Evolutionary conservation across 2,329 filamentous ascomycete species (phyloP).

Genomic region (Delphinella strobiligena): DNA sequence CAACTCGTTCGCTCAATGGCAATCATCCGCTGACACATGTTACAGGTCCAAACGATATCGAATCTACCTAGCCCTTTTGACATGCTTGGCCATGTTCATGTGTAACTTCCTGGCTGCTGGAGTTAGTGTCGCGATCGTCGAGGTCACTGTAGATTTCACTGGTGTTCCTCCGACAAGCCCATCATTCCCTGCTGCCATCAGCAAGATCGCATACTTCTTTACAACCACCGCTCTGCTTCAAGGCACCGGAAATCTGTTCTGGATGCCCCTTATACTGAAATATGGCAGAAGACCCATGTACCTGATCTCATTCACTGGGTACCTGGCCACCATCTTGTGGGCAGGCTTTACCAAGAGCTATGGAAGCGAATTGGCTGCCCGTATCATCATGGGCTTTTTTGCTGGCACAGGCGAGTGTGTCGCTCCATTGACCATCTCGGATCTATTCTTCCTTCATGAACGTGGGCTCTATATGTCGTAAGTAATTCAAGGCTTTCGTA

Average conservation of each 20-base stretch:
- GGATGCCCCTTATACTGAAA: conserved; percentile 27
- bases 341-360: conserved; percentile 13
- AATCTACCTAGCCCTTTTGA: conserved; percentile 37
- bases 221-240: conserved; percentile 39
- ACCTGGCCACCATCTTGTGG: conserved; percentile 14
- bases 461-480: conserved; percentile 40
- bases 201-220: conserved; percentile 41
- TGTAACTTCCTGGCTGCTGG: conserved; percentile 47
- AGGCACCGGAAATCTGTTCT: conserved; percentile 28
- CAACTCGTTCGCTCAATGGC: too few relatives aligned
- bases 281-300: conserved; percentile 25
- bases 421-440: conserved; percentile 40
- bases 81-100: conserved; percentile 43
- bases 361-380: conserved; percentile 26
- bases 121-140: conserved; percentile 39
- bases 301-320: conserved; percentile 14
- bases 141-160: conserved; percentile 36
- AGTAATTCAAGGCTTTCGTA: conserved; percentile 12
- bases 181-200: conserved; percentile 23
- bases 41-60: conserved; percentile 30
- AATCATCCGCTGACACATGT: conserved; percentile 40
- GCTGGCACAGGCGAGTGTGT: conserved; percentile 40
- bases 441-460: conserved; percentile 47
- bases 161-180: conserved; percentile 20
- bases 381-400: conserved; percentile 42